Percentiles rank a stretch among this genome's conserved stretches.
These are phyloP conservation scores for Cystofilobasidium capitatum DNA, from an alignment of 768 basidiomycete species.

Conservation along the genomic window DNA sequence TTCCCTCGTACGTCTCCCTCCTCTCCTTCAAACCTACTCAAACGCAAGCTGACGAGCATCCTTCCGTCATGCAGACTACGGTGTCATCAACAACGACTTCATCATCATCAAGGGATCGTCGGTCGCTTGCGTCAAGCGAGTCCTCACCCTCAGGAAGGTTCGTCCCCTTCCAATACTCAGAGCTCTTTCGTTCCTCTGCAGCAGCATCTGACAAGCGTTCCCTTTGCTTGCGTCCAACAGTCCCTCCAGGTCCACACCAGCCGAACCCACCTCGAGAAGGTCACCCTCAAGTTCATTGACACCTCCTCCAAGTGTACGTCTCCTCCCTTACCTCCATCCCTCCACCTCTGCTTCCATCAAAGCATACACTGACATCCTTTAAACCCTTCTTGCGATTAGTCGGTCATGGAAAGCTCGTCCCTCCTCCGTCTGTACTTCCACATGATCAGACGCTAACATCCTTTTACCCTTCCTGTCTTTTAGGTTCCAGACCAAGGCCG, in stretches of 20 bases:
- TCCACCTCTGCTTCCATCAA: not conserved
- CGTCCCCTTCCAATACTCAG: not conserved
- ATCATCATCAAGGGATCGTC: conserved; percentile 92
- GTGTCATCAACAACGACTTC: conserved; percentile 98
- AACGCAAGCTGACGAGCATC: no score
- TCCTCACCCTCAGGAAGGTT: conserved; percentile 86
- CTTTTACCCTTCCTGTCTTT: not conserved
- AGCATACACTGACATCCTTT: conserved; percentile 47
- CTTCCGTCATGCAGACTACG: conserved; percentile 55
- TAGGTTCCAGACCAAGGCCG: conserved; percentile 83
- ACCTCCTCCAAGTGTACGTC: conserved; percentile 42
- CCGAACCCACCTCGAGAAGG: conserved; percentile 71
- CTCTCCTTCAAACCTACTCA: not conserved
- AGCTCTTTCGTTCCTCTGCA: not conserved
- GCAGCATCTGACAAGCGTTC: no score
- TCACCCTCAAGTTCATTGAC: conserved; percentile 68
- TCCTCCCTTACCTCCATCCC: not conserved
- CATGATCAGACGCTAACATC: not conserved
- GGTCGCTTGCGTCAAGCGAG: conserved; percentile 95
- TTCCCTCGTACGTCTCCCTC: conserved; percentile 54
- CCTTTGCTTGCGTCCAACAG: conserved; percentile 15
- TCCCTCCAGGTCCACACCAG: conserved; percentile 93
- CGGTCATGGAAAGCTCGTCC: conserved; percentile 86
- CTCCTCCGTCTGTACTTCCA: conserved; percentile 56
- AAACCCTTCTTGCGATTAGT: conserved; percentile 50